A percentile compares a stretch with the other conserved stretches of the same genome.
Evolutionary conservation across 2,329 filamentous ascomycete genomes (phyloP).

Genomic region (Cadophora sp.): DNA sequence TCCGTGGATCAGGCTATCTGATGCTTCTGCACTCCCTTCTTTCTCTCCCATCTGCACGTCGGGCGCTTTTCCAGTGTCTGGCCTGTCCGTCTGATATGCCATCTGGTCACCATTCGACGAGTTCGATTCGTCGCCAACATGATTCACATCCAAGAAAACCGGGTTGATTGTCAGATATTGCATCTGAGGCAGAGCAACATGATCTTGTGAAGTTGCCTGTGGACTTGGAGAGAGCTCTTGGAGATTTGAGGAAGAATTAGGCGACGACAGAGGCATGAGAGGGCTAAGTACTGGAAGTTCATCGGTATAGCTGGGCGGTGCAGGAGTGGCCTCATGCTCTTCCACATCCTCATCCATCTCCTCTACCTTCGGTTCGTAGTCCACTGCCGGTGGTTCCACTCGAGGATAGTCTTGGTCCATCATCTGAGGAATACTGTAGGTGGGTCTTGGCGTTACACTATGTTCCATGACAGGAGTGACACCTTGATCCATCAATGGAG

Average conservation of each 20-base stretch:
- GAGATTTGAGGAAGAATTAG: conserved; percentile 14
- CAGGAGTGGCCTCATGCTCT: background rate
- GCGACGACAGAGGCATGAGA: conserved; percentile 19
- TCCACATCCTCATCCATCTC: conserved; percentile 10
- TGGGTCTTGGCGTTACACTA: conserved; percentile 16
- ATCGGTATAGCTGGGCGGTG: conserved; percentile 16
- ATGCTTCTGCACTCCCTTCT: conserved; percentile 2
- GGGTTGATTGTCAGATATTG: conserved; percentile 19
- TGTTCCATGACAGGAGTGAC: conserved; percentile 14
- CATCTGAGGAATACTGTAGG: conserved; percentile 11
- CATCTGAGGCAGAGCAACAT: conserved; percentile 13
- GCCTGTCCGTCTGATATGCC: conserved; percentile 20
- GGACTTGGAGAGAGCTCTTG: conserved; percentile 14
- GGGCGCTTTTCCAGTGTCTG: conserved; percentile 2
- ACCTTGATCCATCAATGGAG: conserved; percentile 13
- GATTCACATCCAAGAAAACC: conserved; percentile 15
- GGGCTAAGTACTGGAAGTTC: conserved; percentile 19
- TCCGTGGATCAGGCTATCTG: conserved; percentile 8
- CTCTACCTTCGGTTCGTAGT: background rate
- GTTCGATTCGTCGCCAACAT: conserved; percentile 14
- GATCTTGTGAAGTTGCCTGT: conserved; percentile 16
- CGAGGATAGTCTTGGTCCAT: conserved; percentile 5
- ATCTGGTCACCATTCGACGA: conserved; percentile 17
- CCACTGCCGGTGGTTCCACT: background rate
- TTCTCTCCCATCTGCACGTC: conserved; percentile 6